These are phyloP conservation scores for Sclerotinia borealis DNA, from an alignment of 2,329 filamentous ascomycete genomes.

Conservation along the genomic window DNA sequence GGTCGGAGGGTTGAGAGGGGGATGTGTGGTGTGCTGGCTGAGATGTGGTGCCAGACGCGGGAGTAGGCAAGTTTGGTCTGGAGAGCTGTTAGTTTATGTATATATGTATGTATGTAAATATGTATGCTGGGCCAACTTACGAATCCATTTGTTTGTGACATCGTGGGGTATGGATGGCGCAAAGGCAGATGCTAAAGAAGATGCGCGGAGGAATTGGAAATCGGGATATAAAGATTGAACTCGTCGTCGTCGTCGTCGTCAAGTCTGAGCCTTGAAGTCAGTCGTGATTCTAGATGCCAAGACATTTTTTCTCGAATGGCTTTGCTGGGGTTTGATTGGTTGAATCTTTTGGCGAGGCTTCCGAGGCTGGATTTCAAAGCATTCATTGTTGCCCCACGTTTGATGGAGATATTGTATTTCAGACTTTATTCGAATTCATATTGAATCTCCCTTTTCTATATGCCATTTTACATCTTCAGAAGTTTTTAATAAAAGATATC, in stretches of 20 bases:
- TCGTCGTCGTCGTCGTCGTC: constrained; percentile 11
- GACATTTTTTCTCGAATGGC: constrained; percentile 8
- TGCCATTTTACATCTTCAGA: not conserved
- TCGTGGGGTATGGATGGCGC: constrained; percentile 35
- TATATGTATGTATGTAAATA: constrained; percentile 12
- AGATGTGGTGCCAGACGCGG: constrained; percentile 86
- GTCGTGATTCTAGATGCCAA: constrained; percentile 11
- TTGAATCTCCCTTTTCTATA: not conserved
- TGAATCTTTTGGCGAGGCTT: not conserved
- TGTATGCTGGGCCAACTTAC: constrained; percentile 41
- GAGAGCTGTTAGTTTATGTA: not conserved
- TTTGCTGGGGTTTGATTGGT: constrained; percentile 3
- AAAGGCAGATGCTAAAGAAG: constrained; percentile 16
- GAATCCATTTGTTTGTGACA: constrained; percentile 75
- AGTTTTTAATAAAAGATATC: not conserved
- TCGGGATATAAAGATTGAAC: not conserved
- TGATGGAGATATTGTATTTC: not conserved
- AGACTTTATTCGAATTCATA: not conserved
- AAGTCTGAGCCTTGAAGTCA: constrained; percentile 2
- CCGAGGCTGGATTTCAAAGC: constrained; percentile 26
- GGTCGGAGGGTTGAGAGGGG: constrained; percentile 47
- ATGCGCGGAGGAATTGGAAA: not conserved
- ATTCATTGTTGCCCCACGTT: constrained; percentile 16
- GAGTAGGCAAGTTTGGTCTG: constrained; percentile 96
- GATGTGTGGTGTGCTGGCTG: constrained; percentile 60